Evolutionary conservation across 75 land plant genomes (phyloP), one percentile per base, ranked within the genome.

Genomic region (Larix kaempferi): DNA sequence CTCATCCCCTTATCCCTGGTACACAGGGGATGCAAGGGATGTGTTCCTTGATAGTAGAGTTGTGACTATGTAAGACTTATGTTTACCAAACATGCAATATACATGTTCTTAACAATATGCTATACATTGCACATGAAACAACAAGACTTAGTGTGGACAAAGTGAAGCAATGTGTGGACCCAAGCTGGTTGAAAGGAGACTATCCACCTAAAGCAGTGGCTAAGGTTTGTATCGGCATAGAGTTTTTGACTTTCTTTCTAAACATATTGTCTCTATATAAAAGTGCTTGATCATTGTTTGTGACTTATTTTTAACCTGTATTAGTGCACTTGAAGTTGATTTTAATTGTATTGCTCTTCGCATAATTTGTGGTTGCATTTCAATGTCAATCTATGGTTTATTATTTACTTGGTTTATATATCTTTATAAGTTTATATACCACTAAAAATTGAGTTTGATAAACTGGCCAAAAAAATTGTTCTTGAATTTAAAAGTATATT

Each of bases 161-260:
- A 79, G 92, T 92, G 39, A 92, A 88, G 76, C 94, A 92, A 59
- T 90, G 92, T 81, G 91, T 93, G 19, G 95, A 93, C 86, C 95
- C 95, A 6, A 93, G 86, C n/a, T n/a, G n/a, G 77, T 81, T 94
- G 41, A 90, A 87, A 59, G 77, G 86, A 22, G 86, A 94, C 57
- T 94, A 90, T 64, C 96, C 96, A 26, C 87, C 90, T 5, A 94
- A 94, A 81, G 96, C 92, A 62, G 83, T 94, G 76, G 96, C 96
- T 13, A 94, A 93, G 95, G 95, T 92, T 13, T 13, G 74, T 26
- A 56, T 49, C 75, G 59, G 54, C 62, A 35, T 54, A 22, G 17
- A 39, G 55, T 76, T 69, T 69, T 71, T 77, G 21, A 63, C 54
- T 63, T 49, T 17, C 49, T 73, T 37, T 56, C 29, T 8, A 49